Conservation (phyloP, 805 yeast species). For the Kluyveromyces dobzhanskii region DNA sequence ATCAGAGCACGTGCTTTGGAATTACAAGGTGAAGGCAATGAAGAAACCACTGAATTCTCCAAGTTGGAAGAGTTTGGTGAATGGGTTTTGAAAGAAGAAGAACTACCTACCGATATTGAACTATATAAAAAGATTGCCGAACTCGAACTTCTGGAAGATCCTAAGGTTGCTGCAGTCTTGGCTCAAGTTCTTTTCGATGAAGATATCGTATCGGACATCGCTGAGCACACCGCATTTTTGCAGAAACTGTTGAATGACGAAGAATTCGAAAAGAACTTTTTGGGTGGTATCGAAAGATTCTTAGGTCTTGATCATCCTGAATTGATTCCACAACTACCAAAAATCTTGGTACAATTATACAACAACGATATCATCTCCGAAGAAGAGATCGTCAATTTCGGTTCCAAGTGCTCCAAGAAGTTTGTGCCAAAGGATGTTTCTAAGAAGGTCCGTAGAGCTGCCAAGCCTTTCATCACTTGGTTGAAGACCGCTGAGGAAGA, state of each 20-base stretch:
- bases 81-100: conserved; percentile 59
- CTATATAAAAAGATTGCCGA: conserved; percentile 85
- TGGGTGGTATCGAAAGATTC: conserved; percentile 94
- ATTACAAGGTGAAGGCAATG: conserved; percentile 55
- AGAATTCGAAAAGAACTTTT: conserved; percentile 75
- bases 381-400: conserved; percentile 76
- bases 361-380: conserved; percentile 80
- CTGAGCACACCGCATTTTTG: conserved; percentile 74
- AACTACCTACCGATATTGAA: conserved; percentile 77
- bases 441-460: conserved; percentile 92
- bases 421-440: conserved; percentile 87
- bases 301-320: conserved; percentile 74
- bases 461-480: conserved; percentile 94
- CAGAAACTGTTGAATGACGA: conserved; percentile 55
- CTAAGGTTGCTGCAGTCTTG: conserved; percentile 79
- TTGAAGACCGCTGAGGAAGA: conserved; percentile 88
- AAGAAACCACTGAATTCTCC: conserved; percentile 33
- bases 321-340: conserved; percentile 66
- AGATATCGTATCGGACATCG: conserved; percentile 62
- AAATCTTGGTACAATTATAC: conserved; percentile 72
- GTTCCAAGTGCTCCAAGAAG: conserved; percentile 81
- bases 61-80: conserved; percentile 76
- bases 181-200: conserved; percentile 85
- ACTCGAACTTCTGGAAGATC: conserved; percentile 59
- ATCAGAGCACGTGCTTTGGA: conserved; percentile 85